phyloP scores from a whole-genome alignment of 805 yeast species.

The Isabelozyma heimii region DNA sequence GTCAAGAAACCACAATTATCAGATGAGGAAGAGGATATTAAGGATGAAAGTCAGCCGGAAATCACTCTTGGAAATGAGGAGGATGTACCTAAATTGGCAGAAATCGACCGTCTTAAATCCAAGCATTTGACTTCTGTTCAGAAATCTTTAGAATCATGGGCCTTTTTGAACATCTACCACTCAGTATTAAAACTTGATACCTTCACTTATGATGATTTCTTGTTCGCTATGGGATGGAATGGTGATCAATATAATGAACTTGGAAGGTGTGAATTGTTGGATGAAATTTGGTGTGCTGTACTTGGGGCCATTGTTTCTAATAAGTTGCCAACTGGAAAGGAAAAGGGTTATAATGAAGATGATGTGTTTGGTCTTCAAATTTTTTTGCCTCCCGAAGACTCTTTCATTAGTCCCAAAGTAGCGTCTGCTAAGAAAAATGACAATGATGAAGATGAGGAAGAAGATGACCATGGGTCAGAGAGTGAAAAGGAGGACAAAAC shows the following conservation, averaged over 20 bases:
- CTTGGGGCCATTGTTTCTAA: conserved; percentile 53
- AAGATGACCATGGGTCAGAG: conserved; percentile 21
- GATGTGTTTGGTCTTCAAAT: conserved; percentile 30
- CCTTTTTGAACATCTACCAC: conserved; percentile 69
- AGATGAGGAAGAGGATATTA: not conserved
- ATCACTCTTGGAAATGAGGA: conserved; percentile 3
- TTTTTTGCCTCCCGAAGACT: conserved; percentile 25
- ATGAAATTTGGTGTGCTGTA: conserved; percentile 68
- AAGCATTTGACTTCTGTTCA: conserved; percentile 18
- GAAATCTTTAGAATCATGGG: conserved; percentile 68
- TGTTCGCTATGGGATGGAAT: conserved; percentile 54
- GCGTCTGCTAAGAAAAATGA: conserved; percentile 11
- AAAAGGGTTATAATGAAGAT: conserved; percentile 28
- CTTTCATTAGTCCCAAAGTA: conserved; percentile 13
- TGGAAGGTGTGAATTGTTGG: conserved; percentile 50
- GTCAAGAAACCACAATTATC: not conserved
- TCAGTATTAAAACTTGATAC: conserved; percentile 64
- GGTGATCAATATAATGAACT: conserved; percentile 33
- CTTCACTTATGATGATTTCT: conserved; percentile 76
- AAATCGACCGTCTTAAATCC: conserved; percentile 9
- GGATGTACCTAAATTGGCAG: conserved; percentile 3
- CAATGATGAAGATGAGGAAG: conserved; percentile 16
- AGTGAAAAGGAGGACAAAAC: conserved; percentile 19
- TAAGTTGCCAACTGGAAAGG: conserved; percentile 21
- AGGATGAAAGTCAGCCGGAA: not conserved